Evolutionary conservation across 2,329 filamentous ascomycete genomes (phyloP).

Genomic region (Colletotrichum cordylinicola): DNA sequence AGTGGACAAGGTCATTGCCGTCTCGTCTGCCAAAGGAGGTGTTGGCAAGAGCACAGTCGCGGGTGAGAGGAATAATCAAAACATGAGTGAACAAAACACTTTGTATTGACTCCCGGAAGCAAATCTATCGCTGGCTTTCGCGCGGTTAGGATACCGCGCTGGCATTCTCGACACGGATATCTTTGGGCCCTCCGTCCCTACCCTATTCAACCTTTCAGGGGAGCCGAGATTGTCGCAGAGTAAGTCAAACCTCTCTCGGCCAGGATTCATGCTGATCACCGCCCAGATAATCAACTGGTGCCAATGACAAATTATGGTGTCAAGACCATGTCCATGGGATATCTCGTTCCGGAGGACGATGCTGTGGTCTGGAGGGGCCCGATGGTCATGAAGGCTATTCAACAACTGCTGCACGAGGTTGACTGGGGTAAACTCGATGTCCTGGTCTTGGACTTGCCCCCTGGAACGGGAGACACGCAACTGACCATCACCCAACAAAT

Average conservation of each 20-base stretch:
- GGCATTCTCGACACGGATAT: slow-evolving; percentile 96
- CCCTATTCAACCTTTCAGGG: slow-evolving; percentile 80
- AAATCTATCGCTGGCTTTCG: slow-evolving; percentile 88
- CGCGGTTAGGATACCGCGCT: slow-evolving; percentile 78
- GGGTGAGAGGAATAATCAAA: slow-evolving; percentile 51
- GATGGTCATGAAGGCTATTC: slow-evolving; percentile 97
- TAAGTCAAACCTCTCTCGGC: slow-evolving; percentile 36
- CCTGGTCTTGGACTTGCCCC: slow-evolving; percentile 88
- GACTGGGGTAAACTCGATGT: slow-evolving; percentile 92
- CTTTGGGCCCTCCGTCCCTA: slow-evolving; percentile 94
- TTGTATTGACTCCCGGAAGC: slow-evolving; percentile 34
- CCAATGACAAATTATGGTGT: slow-evolving; percentile 94
- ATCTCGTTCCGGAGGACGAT: slow-evolving; percentile 79
- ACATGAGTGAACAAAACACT: not conserved
- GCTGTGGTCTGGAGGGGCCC: slow-evolving; percentile 94
- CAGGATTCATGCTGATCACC: not conserved
- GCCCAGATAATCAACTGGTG: slow-evolving; percentile 76
- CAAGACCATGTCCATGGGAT: slow-evolving; percentile 99
- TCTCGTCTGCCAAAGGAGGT: slow-evolving; percentile 97
- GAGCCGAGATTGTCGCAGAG: slow-evolving; percentile 78
- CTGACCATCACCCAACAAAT: slow-evolving; percentile 97
- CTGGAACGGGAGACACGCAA: slow-evolving; percentile 94
- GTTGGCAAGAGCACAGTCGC: slow-evolving; percentile 96
- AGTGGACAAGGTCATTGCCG: slow-evolving; percentile 92
- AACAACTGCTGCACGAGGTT: slow-evolving; percentile 94